Conservation (phyloP, 1,139 yeast genomes). For the Candida sanyaensis region DNA sequence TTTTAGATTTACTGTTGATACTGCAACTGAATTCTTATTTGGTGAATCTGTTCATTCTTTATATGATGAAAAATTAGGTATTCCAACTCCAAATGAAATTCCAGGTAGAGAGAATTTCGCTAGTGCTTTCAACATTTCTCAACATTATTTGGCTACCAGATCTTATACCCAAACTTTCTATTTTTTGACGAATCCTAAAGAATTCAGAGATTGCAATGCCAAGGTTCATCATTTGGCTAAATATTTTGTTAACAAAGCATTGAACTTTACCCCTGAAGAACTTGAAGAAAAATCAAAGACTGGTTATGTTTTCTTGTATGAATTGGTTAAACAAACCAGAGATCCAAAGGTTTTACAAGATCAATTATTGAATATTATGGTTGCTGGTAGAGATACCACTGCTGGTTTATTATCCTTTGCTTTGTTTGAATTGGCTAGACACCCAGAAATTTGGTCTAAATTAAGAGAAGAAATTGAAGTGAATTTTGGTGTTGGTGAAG, state of each 20-base stretch:
- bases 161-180: conserved; percentile 29
- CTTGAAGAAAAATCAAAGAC: conserved; percentile 37
- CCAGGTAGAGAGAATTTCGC: conserved; percentile 23
- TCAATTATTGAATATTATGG: conserved; percentile 46
- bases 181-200: conserved; percentile 28
- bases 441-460: conserved; percentile 36
- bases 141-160: conserved; percentile 28
- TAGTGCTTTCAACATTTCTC: conserved; percentile 33
- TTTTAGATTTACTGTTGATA: conserved; percentile 53
- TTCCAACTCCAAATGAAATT: conserved; percentile 17
- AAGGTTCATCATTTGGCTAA: conserved; percentile 38
- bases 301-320: conserved; percentile 48
- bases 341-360: conserved; percentile 45
- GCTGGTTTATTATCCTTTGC: conserved; percentile 48
- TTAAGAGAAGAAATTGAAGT: conserved; percentile 34
- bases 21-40: conserved; percentile 60
- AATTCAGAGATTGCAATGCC: conserved; percentile 29
- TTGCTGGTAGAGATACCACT: conserved; percentile 52
- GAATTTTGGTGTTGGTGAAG: conserved; percentile 36
- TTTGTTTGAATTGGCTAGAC: conserved; percentile 43
- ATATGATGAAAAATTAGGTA: conserved; percentile 31
- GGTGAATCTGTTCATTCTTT: conserved; percentile 52
- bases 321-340: conserved; percentile 48
- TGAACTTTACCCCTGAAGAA: conserved; percentile 31
- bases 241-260: conserved; percentile 33